Evolutionary conservation across 768 basidiomycete species (phyloP), one percentile per base, ranked within the genome.

Genomic region (Suillus clintonianus): DNA sequence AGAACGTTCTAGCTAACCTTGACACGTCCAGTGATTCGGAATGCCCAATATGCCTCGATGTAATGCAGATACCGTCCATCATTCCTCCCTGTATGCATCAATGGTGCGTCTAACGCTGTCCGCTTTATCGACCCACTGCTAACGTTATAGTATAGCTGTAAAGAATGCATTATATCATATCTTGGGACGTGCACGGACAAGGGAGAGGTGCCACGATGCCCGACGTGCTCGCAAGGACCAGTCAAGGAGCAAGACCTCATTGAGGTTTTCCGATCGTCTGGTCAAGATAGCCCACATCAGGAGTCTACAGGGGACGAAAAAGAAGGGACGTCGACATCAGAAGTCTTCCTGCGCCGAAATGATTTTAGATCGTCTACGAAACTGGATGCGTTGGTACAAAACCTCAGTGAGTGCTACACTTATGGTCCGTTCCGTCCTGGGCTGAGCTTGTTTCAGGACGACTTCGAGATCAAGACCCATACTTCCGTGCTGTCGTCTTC

Each of bases 291-390:
- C 3, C 27, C 4, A 47, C 55, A 61, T 11, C 7, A 34, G 1
- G 36, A 15, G 2, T 50, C 61, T 59, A 69, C 58, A 72, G 75
- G 48, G 61, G 72, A 60, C 6, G 69, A 62, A 61, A 67, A 63
- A 24, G 68, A 64, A 11, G 39, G 65, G 5, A 65, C 68, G 60
- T 71, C 19, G 71, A 68, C 77, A 42, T 77, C 84, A 14, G 77
- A 74, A 17, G 80, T 94, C 32, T 77, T 85, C 15, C 76, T 96
- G 51, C 82, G 91, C 13, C 86, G 88, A 67, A 94, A 94, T 67
- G 87, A 96, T 76, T 94, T 97, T 76, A 84, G 86, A 43, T 91
- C 93, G 5, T 95, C 93, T 10, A 97, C 96, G 1, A 99, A 99
- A 76, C 80, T 99, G 4, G 86, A 95, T 61, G 95, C 95, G 1